phyloP scores from a whole-genome alignment of 2,329 filamentous ascomycete species.

The Botrytis hyacinthi region DNA sequence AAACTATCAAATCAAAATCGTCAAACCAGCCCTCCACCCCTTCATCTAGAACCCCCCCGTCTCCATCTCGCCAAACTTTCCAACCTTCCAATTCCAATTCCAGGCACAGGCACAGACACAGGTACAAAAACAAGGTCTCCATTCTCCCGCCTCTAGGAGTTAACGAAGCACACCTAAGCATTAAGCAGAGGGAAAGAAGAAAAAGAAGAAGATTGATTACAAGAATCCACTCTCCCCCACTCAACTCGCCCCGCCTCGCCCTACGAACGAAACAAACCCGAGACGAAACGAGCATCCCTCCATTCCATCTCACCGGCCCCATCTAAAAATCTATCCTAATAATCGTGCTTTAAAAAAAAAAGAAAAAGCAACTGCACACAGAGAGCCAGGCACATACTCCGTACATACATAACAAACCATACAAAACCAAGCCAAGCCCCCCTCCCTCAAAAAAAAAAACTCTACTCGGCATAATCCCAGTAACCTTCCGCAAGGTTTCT shows the following conservation, averaged over 20 bases:
- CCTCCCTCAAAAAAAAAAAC: not conserved
- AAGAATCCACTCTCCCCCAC: not conserved
- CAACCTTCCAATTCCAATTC: not conserved
- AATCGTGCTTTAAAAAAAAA: not conserved
- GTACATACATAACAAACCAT: too few relatives aligned
- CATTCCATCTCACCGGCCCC: not conserved
- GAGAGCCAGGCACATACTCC: not conserved
- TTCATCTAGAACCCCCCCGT: not conserved
- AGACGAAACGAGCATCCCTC: conserved; percentile 1
- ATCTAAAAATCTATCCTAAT: not conserved
- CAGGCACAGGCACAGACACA: not conserved
- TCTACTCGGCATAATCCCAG: not conserved
- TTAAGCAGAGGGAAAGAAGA: not conserved
- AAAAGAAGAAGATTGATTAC: not conserved
- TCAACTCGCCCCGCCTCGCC: not conserved
- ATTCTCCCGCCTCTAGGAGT: not conserved
- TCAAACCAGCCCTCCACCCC: not conserved
- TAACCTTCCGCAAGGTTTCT: not conserved
- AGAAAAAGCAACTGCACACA: not conserved
- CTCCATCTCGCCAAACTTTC: not conserved
- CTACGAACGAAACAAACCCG: conserved; percentile 3
- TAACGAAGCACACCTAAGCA: not conserved
- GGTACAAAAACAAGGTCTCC: not conserved
- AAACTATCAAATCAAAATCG: not conserved
- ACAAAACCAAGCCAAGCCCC: not conserved